phyloP scores from a whole-genome alignment of 176 grass and related monocot species.

The Elaeis guineensis region DNA sequence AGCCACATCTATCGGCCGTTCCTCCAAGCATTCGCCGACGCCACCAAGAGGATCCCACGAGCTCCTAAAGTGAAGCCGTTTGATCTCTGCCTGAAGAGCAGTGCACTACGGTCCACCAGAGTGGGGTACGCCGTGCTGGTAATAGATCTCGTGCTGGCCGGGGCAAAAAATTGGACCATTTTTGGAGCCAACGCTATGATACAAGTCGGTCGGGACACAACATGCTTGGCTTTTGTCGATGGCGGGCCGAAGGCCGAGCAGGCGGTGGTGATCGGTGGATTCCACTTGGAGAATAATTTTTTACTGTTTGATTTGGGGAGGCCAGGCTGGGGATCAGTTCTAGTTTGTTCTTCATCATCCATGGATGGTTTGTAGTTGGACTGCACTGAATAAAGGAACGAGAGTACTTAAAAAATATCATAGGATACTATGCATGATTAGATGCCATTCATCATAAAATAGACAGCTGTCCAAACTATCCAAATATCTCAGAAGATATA shows the following conservation, averaged over 20 bases:
- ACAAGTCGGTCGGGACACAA: slow-evolving; percentile 8
- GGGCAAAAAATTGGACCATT: slow-evolving; percentile 38
- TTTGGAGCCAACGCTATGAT: slow-evolving; percentile 27
- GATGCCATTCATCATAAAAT: too few species aligned
- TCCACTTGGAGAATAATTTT: slow-evolving; percentile 46
- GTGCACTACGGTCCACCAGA: slow-evolving; percentile 22
- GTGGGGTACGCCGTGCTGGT: slow-evolving; percentile 22
- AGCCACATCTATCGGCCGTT: slow-evolving; percentile 35
- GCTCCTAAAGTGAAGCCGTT: slow-evolving; percentile 31
- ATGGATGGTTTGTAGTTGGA: too few species aligned
- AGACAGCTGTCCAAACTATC: too few species aligned
- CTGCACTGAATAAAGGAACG: too few species aligned
- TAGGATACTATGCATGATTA: too few species aligned
- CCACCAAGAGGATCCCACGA: slow-evolving; percentile 7
- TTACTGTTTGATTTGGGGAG: slow-evolving; percentile 43
- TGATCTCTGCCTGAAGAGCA: slow-evolving; percentile 33
- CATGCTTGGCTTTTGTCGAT: slow-evolving; percentile 40
- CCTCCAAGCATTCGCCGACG: slow-evolving; percentile 20
- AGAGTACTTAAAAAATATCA: too few species aligned
- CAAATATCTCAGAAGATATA: too few species aligned
- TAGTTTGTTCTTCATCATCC: slow-evolving; percentile 3
- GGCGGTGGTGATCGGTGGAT: slow-evolving; percentile 33
- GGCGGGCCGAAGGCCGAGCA: slow-evolving; percentile 12
- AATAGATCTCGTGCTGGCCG: slow-evolving; percentile 31
- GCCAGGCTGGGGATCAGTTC: slow-evolving; percentile 24